Conservation (phyloP, 169 alveolate genomes). For the Amoebophrya sp. region DNA sequence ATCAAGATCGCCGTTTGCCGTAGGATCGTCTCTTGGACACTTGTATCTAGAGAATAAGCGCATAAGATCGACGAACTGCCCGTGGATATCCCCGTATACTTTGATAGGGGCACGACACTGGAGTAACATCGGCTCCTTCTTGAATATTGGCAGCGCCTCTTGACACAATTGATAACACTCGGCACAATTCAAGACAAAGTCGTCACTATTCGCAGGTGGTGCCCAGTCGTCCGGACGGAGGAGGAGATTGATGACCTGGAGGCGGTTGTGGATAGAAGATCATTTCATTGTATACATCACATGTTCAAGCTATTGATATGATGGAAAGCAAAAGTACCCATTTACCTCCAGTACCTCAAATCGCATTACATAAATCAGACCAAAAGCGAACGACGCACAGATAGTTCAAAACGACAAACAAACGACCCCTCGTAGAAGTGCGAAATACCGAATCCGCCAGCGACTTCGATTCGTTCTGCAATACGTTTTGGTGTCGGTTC, state of each 20-base stretch:
- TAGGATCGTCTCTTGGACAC: constrained; percentile 72
- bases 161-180: background rate
- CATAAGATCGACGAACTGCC: constrained; percentile 96
- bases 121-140: constrained; percentile 88
- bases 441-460: no score
- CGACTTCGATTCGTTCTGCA: no score
- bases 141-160: background rate
- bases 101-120: constrained; percentile 92
- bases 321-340: no score
- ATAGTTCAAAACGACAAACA: no score
- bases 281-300: no score
- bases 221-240: background rate
- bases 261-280: no score
- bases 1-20: constrained; percentile 93
- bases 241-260: background rate
- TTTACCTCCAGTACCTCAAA: no score
- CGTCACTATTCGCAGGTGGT: background rate
- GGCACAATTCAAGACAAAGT: background rate
- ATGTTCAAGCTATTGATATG: no score
- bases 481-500: no score
- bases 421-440: no score
- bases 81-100: constrained; percentile 74
- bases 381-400: no score
- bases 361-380: no score
- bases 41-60: constrained; percentile 80